Evolutionary conservation across 352 stramenopile species (phyloP).

Genomic region (Pythium sukuiense): DNA sequence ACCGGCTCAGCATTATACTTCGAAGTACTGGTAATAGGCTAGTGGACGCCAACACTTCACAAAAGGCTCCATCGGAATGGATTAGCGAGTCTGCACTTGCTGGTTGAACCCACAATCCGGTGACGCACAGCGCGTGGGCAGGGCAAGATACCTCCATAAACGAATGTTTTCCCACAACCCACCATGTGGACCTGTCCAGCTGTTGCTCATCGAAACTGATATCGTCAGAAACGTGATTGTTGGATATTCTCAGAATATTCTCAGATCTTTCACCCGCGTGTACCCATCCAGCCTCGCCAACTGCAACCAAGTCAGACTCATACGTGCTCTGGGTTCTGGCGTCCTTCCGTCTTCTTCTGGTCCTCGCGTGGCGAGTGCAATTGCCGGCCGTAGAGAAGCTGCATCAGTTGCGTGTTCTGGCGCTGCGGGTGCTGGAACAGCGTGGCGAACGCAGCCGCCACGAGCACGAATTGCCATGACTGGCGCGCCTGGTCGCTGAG

Average conservation of each 20-base stretch:
- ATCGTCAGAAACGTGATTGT: not conserved
- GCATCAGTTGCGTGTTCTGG: slow-evolving; percentile 15
- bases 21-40: not conserved
- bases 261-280: no score
- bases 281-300: not conserved
- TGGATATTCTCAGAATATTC: not conserved
- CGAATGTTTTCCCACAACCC: not conserved
- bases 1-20: no score
- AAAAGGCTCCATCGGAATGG: not conserved
- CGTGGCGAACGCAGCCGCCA: slow-evolving; percentile 39
- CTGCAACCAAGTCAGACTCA: not conserved
- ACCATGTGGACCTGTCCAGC: not conserved
- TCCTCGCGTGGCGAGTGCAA: not conserved
- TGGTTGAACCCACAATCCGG: no score
- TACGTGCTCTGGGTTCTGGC: slow-evolving; percentile 7
- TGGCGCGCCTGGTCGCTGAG: slow-evolving; percentile 18
- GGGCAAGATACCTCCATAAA: not conserved
- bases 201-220: not conserved
- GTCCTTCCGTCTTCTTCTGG: not conserved
- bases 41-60: not conserved
- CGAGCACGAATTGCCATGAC: slow-evolving; percentile 41
- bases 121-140: not conserved
- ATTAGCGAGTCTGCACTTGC: not conserved
- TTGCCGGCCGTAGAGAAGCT: slow-evolving; percentile 10
- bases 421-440: slow-evolving; percentile 9